These are phyloP conservation scores for Russula brevipes DNA, from an alignment of 768 basidiomycete genomes.

Conservation along the genomic window DNA sequence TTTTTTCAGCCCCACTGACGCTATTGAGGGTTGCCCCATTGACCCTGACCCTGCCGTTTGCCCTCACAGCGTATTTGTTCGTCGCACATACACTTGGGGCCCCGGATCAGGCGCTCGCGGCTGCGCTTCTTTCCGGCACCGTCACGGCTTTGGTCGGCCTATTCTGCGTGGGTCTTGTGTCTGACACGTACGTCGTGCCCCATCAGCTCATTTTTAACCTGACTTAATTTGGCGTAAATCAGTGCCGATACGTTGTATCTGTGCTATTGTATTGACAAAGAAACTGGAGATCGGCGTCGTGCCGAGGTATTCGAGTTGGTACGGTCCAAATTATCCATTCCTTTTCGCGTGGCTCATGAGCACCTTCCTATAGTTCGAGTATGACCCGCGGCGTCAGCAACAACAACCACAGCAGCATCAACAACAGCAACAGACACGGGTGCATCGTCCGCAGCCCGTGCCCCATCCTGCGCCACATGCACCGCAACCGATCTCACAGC, in stretches of 20 bases:
- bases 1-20: conserved; percentile 51
- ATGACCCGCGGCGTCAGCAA: conserved; percentile 14
- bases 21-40: conserved; percentile 73
- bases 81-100: conserved; percentile 75
- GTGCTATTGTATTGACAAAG: conserved; percentile 62
- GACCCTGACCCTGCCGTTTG: conserved; percentile 76
- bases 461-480: conserved; percentile 10
- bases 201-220: not conserved
- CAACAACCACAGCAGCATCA: conserved; percentile 9
- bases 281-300: conserved; percentile 45
- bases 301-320: conserved; percentile 55
- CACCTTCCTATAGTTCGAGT: conserved; percentile 18
- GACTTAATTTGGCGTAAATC: not conserved
- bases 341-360: not conserved
- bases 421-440: conserved; percentile 3
- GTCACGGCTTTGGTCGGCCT: conserved; percentile 77
- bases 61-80: conserved; percentile 78
- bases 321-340: conserved; percentile 26
- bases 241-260: conserved; percentile 63
- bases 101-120: conserved; percentile 68
- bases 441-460: conserved; percentile 14
- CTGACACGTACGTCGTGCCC: conserved; percentile 53
- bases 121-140: conserved; percentile 69
- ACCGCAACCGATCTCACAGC: conserved; percentile 24
- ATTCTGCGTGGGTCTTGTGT: conserved; percentile 77